Base-by-base conservation (phyloP, 495 filamentous ascomycete genomes). In the Lasiosphaeria ovina region DNA sequence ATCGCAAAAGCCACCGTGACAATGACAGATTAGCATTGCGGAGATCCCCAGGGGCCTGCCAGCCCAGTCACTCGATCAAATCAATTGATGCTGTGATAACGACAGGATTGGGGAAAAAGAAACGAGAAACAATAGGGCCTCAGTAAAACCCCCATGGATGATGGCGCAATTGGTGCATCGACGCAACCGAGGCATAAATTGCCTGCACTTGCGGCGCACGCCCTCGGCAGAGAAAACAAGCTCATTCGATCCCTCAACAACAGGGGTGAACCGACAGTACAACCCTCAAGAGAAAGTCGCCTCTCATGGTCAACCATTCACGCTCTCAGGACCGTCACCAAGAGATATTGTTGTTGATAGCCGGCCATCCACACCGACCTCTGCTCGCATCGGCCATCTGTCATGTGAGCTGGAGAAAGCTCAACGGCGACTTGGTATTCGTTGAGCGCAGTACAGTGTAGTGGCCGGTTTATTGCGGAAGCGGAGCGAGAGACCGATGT, bases 401-500 rank as follows among this genome's bases (percentile, higher is more conserved):
- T 65, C 63, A 65, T 65, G 63, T 65, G 63, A 65, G 59, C 42
- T 52, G 32, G 34, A 36, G 32, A 50, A 31, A 31, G 7, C 40
- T 45, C 44, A 40, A 32, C 34, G 33, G 49, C 32, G 6, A 24
- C 49, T 51, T 9, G 6, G 49, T n/a, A 51, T 51, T 51, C 32
- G 49, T 51, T 51, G 5, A 51, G 16, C 17, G 24, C 24, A 24
- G 24, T 24, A 24, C 24, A 24, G 24, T 24, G 24, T 24, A 24
- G 24, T 24, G 24, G 24, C 24, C 24, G 24, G 24, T 24, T 24
- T 24, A 24, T 24, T 24, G 24, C 24, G 24, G 24, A 24, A 1
- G 24, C 24, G 24, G 24, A 24, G 24, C 24, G 24, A 24, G 24
- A 24, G 24, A 24, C 24, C 24, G 24, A 24, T 24, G 24, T 57